These are phyloP conservation scores for Lactifluus echinatus DNA, from an alignment of 768 basidiomycete species.

Conservation along the genomic window DNA sequence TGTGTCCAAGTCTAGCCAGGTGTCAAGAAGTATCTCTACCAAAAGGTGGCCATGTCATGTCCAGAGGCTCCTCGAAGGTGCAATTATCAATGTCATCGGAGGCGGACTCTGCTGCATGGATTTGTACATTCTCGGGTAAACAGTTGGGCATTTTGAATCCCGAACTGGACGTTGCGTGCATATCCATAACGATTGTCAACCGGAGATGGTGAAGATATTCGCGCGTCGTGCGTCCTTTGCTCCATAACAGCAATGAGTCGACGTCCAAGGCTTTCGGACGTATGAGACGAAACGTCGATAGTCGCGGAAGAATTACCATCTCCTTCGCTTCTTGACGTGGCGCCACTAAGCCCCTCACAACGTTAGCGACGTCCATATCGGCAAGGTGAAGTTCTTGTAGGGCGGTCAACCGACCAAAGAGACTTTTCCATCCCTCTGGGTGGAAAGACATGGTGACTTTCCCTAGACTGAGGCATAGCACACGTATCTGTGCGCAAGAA, in stretches of 20 bases:
- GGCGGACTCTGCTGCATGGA: not conserved
- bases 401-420: conserved; percentile 11
- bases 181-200: conserved; percentile 8
- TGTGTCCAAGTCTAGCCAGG: not conserved
- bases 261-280: conserved; percentile 13
- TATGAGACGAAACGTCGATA: conserved; percentile 5
- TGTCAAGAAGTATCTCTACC: conserved; percentile 14
- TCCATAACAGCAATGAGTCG: conserved; percentile 7
- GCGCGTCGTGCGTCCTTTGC: not conserved
- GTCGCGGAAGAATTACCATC: not conserved
- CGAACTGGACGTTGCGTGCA: not conserved
- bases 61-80: conserved; percentile 15
- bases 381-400: conserved; percentile 10
- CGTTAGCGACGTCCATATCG: conserved; percentile 10
- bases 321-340: not conserved
- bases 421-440: conserved; percentile 10
- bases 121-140: conserved; percentile 11
- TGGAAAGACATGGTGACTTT: conserved; percentile 5
- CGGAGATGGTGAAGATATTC: not conserved
- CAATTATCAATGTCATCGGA: not conserved
- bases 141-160: not conserved
- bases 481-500: conserved; percentile 11
- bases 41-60: conserved; percentile 18
- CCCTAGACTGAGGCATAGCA: conserved; percentile 10
- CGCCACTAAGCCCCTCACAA: conserved; percentile 2